Conservation (phyloP, 805 yeast species). For the Barnettozyma pratensis region DNA sequence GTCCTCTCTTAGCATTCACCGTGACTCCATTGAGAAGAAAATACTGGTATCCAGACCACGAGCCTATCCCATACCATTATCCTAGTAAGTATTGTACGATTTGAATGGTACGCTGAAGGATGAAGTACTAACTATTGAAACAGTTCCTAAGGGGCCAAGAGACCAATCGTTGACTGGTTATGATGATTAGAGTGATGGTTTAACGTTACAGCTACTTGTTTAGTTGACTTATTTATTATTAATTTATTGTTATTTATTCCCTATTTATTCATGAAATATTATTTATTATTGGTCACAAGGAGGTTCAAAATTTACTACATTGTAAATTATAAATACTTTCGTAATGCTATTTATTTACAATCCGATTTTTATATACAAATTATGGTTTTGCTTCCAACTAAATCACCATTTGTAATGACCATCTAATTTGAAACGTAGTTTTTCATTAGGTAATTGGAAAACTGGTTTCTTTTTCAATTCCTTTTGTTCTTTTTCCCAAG, state of each 20-base stretch:
- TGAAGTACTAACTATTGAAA: neutral
- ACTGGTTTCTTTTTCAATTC: constrained; percentile 47
- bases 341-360: constrained; percentile 11
- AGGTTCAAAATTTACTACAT: neutral
- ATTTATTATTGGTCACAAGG: neutral
- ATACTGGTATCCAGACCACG: constrained; percentile 59
- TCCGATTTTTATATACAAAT: constrained; percentile 3
- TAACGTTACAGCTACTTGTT: no score
- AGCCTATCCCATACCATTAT: constrained; percentile 51
- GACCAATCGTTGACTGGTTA: constrained; percentile 43
- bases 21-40: constrained; percentile 68
- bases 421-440: constrained; percentile 43
- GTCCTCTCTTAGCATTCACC: constrained; percentile 56
- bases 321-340: constrained; percentile 1
- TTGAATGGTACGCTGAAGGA: neutral
- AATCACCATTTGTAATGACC: constrained; percentile 55
- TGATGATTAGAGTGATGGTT: constrained; percentile 38
- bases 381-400: neutral
- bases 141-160: constrained; percentile 48
- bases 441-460: constrained; percentile 38
- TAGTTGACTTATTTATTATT: constrained; percentile 1
- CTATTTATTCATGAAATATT: constrained; percentile 5
- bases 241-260: constrained; percentile 7
- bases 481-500: constrained; percentile 51
- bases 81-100: constrained; percentile 25